Conservation (phyloP, 352 stramenopile species). For the Globisporangium barbulae region DNA sequence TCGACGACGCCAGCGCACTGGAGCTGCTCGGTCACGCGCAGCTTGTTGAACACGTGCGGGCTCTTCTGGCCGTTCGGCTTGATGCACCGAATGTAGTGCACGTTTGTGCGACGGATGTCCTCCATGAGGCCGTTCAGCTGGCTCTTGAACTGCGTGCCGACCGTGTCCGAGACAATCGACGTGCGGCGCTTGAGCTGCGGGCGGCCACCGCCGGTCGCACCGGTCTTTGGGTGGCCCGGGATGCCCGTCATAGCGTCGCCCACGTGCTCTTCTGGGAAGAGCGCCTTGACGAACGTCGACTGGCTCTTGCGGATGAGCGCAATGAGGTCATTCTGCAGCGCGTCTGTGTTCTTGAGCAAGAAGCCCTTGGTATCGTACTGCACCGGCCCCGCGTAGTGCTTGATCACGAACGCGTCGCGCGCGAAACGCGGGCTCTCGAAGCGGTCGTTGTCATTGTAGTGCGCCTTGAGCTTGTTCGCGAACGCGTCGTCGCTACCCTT, state of each 20-base stretch:
- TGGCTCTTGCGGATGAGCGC: constrained; percentile 66
- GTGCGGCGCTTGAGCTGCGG: constrained; percentile 66
- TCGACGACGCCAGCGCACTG: constrained; percentile 98
- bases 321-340: constrained; percentile 92
- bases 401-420: constrained; percentile 91
- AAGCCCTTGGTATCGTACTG: constrained; percentile 93
- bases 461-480: constrained; percentile 84
- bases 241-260: constrained; percentile 45
- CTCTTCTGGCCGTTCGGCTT: constrained; percentile 98
- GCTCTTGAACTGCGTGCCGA: constrained; percentile 89
- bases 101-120: constrained; percentile 94
- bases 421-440: constrained; percentile 84
- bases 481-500: constrained; percentile 86
- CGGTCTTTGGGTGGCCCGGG: constrained; percentile 11
- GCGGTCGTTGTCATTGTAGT: constrained; percentile 87
- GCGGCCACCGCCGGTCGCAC: constrained; percentile 8
- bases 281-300: constrained; percentile 67
- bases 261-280: constrained; percentile 73
- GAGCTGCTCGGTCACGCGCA: constrained; percentile 94
- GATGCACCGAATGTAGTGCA: constrained; percentile 99
- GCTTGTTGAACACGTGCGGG: constrained; percentile 80
- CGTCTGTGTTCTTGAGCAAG: constrained; percentile 97
- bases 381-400: constrained; percentile 96
- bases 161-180: constrained; percentile 75
- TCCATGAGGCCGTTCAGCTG: constrained; percentile 93